Percentiles rank a stretch among this genome's conserved stretches.
Evolutionary conservation across 2,329 filamentous ascomycete genomes (phyloP).

Genomic region (Monilinia fructigena): DNA sequence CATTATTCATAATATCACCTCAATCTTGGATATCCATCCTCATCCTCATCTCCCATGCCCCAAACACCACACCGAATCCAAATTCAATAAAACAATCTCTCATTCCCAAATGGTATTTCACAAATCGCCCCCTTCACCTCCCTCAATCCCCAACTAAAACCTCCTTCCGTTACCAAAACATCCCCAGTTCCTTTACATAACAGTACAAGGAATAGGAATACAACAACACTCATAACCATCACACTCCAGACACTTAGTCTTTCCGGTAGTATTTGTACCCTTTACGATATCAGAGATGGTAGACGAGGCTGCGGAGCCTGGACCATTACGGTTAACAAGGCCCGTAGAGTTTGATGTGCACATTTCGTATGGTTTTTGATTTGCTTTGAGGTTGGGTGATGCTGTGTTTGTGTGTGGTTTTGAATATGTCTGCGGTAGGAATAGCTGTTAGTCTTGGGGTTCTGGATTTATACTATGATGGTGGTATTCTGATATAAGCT

Average conservation of each 20-base stretch:
- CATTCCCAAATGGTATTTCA: background rate
- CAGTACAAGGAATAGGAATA: conserved; percentile 49
- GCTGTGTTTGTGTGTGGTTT: background rate
- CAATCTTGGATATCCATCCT: background rate
- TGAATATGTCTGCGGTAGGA: background rate
- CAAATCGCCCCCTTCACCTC: background rate
- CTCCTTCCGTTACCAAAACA: background rate
- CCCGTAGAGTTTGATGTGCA: conserved; percentile 22
- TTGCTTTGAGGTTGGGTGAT: background rate
- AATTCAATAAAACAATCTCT: background rate
- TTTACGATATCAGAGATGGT: conserved; percentile 53
- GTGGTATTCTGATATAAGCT: background rate
- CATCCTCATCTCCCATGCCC: background rate
- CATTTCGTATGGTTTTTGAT: conserved; percentile 16
- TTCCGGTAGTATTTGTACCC: conserved; percentile 44
- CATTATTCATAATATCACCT: conserved; percentile 7
- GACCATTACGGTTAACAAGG: conserved; percentile 22
- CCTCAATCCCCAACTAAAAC: background rate
- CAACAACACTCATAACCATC: conserved; percentile 55
- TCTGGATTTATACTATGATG: conserved; percentile 1
- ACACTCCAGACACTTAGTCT: conserved; percentile 52
- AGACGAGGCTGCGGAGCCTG: conserved; percentile 38
- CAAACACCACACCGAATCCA: conserved; percentile 2
- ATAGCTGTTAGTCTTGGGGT: background rate
- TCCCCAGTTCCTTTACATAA: conserved; percentile 44